These are phyloP conservation scores for Penicillium silybi DNA, from an alignment of 495 filamentous ascomycete genomes.

Conservation along the genomic window DNA sequence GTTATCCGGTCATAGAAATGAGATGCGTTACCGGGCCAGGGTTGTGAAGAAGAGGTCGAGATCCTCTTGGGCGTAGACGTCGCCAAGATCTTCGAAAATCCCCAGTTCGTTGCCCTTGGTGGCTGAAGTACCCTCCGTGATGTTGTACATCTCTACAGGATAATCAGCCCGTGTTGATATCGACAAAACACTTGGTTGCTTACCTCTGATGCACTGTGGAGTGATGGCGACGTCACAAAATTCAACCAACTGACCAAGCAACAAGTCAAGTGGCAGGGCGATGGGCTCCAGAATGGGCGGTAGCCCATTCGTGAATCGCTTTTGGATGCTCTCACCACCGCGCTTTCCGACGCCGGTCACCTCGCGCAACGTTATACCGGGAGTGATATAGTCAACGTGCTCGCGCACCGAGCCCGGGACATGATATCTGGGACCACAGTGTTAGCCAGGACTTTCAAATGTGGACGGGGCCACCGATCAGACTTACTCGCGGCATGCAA, in stretches of 20 bases:
- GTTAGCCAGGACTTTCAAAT: constrained; percentile 3
- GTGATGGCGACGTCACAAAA: constrained; percentile 29
- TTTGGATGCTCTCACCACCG: constrained; percentile 2
- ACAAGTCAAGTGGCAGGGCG: constrained; percentile 18
- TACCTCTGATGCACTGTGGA: constrained; percentile 30
- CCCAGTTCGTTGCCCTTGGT: constrained; percentile 41
- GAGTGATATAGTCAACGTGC: constrained; percentile 57
- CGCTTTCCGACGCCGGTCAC: constrained; percentile 9
- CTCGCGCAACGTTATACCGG: constrained; percentile 34
- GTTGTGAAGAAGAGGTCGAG: constrained; percentile 56
- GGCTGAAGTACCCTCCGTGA: constrained; percentile 31
- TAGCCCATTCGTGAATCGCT: constrained; percentile 11
- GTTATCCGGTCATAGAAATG: not conserved
- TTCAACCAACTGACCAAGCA: constrained; percentile 11
- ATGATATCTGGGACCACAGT: constrained; percentile 33
- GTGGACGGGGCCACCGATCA: not conserved
- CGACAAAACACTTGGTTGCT: not conserved
- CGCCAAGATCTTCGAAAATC: constrained; percentile 40
- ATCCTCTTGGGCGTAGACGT: constrained; percentile 51
- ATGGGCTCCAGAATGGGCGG: constrained; percentile 35
- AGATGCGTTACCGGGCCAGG: constrained; percentile 16
- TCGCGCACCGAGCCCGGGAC: constrained; percentile 46
- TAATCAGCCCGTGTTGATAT: not conserved
- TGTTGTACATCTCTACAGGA: constrained; percentile 39
- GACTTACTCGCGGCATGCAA: constrained; percentile 42